Percentiles rank a stretch among this genome's conserved stretches.
These are phyloP conservation scores for Xylaria sp. DNA, from an alignment of 2,329 filamentous ascomycete species.

Conservation along the genomic window DNA sequence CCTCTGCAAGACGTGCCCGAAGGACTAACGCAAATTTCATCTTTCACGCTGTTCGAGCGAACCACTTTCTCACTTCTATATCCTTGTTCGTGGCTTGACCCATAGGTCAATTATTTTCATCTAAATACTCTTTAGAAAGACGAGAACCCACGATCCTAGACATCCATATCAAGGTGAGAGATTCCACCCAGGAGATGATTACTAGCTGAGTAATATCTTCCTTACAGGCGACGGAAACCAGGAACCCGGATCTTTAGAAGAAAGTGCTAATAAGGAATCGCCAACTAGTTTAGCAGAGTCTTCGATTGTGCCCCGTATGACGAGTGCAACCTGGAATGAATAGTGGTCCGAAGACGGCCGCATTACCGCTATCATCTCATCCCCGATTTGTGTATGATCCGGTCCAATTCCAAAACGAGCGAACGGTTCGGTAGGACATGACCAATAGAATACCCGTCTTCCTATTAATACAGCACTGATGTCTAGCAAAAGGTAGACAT, in stretches of 20 bases:
- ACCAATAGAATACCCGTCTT: slow-evolving; percentile 10
- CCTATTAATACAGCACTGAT: slow-evolving; percentile 6
- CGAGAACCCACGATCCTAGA: no score
- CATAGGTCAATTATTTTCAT: no score
- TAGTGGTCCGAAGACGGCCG: slow-evolving; percentile 1
- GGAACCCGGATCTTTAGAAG: not conserved
- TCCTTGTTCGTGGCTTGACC: no score
- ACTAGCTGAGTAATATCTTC: not conserved
- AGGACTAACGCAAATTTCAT: no score
- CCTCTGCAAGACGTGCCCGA: no score
- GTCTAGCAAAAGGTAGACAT: not conserved
- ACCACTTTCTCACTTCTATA: no score
- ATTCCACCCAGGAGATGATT: not conserved
- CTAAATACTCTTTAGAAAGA: no score
- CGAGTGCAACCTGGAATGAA: slow-evolving; percentile 7
- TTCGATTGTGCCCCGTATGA: not conserved
- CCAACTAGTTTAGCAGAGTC: not conserved
- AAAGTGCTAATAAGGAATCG: not conserved
- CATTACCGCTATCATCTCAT: slow-evolving; percentile 7
- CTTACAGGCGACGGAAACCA: slow-evolving; percentile 1
- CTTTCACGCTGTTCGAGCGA: no score
- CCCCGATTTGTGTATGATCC: slow-evolving; percentile 13
- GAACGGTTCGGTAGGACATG: not conserved
- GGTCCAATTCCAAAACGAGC: slow-evolving; percentile 3
- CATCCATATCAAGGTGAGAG: no score